phyloP scores from a whole-genome alignment of 345 rosid species.

The sweet orange (Citrus sinensis) region DVS_A1.0 CM039163.1:20069001-20069500 shows the following conservation, averaged over 20 bases:
- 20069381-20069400: no score
- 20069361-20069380: background rate
- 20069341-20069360: background rate
- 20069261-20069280: background rate
- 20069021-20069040: slow-evolving; percentile 97
- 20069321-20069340: no score
- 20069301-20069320: background rate
- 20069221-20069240: slow-evolving; percentile 95
- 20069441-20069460: background rate
- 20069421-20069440: background rate
- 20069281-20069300: background rate
- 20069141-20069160: slow-evolving; percentile 93
- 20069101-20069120: slow-evolving; percentile 1
- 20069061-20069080: slow-evolving; percentile 4
- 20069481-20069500: background rate
- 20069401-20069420: no score
- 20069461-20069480: background rate
- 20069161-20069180: slow-evolving; percentile 97
- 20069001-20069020: slow-evolving; percentile 73
- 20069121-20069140: slow-evolving; percentile 14
- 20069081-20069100: slow-evolving; percentile 23
- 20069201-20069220: slow-evolving; percentile 89
- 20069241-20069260: slow-evolving; percentile 37
- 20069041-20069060: slow-evolving; percentile 95
- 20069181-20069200: slow-evolving; percentile 97